These are phyloP conservation scores for Leccinellum luteum DNA, from an alignment of 768 basidiomycete genomes.

Conservation along the genomic window DNA sequence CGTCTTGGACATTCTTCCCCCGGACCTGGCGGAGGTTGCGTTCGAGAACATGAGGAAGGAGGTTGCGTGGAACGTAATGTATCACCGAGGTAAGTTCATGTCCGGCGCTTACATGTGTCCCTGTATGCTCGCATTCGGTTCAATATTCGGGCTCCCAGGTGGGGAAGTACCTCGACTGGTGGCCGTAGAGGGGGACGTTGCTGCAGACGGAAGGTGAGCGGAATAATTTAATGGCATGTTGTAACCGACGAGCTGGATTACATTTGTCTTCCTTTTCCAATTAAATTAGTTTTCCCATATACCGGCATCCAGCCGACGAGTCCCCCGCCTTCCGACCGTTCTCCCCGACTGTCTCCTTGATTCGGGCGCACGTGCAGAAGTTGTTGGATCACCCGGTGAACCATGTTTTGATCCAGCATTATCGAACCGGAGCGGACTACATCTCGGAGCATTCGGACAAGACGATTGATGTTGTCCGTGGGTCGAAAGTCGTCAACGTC, in stretches of 20 bases:
- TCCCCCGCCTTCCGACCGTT: constrained; percentile 67
- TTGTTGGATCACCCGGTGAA: constrained; percentile 67
- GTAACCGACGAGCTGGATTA: constrained; percentile 1
- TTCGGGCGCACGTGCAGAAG: constrained; percentile 61
- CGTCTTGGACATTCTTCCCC: constrained; percentile 55
- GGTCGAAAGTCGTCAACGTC: constrained; percentile 76
- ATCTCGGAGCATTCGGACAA: constrained; percentile 89
- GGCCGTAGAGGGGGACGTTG: constrained; percentile 59
- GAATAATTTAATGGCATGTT: constrained; percentile 15
- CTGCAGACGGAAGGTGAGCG: constrained; percentile 46
- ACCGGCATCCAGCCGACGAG: constrained; percentile 79
- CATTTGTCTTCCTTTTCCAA: background rate
- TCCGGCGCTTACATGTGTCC: constrained; percentile 2
- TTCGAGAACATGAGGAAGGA: constrained; percentile 61
- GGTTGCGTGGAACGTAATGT: constrained; percentile 72
- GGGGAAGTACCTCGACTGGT: constrained; percentile 71
- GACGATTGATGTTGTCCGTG: constrained; percentile 75
- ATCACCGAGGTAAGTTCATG: constrained; percentile 57
- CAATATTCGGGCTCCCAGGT: constrained; percentile 39
- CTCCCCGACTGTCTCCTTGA: constrained; percentile 63
- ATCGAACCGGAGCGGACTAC: constrained; percentile 75
- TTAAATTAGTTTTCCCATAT: constrained; percentile 61
- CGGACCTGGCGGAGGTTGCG: constrained; percentile 50
- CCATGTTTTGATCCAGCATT: constrained; percentile 80
- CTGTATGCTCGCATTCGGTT: too few species aligned